These are phyloP conservation scores for Leucocoprinus leucothites DNA, from an alignment of 768 basidiomycete genomes.

Conservation along the genomic window DNA sequence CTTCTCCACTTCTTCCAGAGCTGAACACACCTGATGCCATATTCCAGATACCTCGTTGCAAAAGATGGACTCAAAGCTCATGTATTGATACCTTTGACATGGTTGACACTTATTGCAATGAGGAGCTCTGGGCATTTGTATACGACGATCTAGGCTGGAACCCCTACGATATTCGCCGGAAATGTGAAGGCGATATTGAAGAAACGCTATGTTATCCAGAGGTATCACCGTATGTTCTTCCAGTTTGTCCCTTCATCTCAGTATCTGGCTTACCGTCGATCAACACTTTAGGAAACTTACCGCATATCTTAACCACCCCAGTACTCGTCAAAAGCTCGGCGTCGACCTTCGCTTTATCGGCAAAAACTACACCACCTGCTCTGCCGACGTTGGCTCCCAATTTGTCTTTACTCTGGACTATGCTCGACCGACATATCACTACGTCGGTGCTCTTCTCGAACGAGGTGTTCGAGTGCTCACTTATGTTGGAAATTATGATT, in stretches of 20 bases:
- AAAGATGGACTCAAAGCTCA: conserved; percentile 45
- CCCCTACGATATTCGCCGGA: conserved; percentile 67
- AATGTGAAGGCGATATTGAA: conserved; percentile 45
- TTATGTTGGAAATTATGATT: conserved; percentile 69
- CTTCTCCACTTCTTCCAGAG: neutral
- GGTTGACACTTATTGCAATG: conserved; percentile 58
- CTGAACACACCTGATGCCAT: neutral
- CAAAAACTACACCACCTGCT: conserved; percentile 31
- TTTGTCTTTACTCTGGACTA: conserved; percentile 31
- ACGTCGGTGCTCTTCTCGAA: conserved; percentile 67
- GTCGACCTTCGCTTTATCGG: conserved; percentile 39
- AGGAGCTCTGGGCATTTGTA: conserved; percentile 38
- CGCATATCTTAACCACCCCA: conserved; percentile 58
- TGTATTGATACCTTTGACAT: conserved; percentile 67
- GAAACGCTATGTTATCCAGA: conserved; percentile 60
- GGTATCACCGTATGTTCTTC: conserved; percentile 26
- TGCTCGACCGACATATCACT: conserved; percentile 44
- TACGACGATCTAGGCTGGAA: conserved; percentile 35
- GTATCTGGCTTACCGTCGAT: neutral
- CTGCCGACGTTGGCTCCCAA: neutral
- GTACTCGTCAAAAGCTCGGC: conserved; percentile 54
- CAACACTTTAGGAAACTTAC: conserved; percentile 50
- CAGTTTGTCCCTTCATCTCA: neutral
- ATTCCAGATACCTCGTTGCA: conserved; percentile 59
- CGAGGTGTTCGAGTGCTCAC: conserved; percentile 66